Evolutionary conservation across 148 eudicot genomes (phyloP).

Genomic region (Persicaria tinctoria): DNA sequence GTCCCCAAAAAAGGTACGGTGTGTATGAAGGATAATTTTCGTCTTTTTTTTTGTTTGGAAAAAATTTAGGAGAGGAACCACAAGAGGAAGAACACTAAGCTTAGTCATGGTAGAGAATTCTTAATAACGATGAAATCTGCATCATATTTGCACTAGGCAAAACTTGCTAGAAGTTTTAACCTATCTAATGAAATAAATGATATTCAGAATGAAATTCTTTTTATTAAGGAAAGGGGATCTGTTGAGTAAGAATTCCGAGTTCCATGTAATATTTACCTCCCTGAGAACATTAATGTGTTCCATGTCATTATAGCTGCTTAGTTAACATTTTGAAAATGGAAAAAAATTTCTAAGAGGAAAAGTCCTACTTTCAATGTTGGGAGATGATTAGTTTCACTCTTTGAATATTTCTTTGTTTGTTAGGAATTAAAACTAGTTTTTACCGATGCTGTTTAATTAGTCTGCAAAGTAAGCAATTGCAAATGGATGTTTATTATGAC

Average conservation of each 20-base stretch:
- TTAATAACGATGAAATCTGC: background rate
- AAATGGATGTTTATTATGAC: background rate
- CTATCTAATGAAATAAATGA: background rate
- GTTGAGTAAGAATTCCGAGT: background rate
- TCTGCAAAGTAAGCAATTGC: background rate
- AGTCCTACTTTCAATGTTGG: background rate
- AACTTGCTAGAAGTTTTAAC: background rate
- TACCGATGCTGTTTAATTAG: background rate
- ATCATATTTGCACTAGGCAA: background rate
- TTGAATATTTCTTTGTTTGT: background rate
- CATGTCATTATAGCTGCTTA: background rate
- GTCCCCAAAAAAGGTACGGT: constrained; percentile 59
- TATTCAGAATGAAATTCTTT: background rate
- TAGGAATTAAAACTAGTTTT: background rate
- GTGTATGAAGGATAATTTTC: constrained; percentile 3
- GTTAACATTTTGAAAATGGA: background rate
- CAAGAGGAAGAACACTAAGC: background rate
- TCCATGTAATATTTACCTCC: background rate
- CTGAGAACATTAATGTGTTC: background rate
- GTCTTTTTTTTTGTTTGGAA: too few species aligned
- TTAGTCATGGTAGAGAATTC: background rate
- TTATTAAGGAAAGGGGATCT: background rate
- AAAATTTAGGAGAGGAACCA: too few species aligned
- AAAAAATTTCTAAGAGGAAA: background rate
- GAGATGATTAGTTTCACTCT: background rate